Percentiles rank a stretch among this genome's conserved stretches.
phyloP scores from a whole-genome alignment of 106 monocot genomes.

The Apostasia shenzhenica region DNA sequence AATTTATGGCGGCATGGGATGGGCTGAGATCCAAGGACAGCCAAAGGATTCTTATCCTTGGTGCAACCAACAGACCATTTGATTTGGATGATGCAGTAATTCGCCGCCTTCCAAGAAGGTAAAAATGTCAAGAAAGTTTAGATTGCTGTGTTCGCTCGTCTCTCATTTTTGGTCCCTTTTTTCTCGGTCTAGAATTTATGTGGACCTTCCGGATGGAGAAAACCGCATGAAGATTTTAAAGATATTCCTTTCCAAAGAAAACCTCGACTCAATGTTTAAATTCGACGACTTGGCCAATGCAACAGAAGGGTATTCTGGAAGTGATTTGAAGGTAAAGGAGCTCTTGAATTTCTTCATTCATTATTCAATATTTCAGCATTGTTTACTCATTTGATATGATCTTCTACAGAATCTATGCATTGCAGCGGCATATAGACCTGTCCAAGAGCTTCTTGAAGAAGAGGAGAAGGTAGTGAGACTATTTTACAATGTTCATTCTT shows the following conservation, averaged over 20 bases:
- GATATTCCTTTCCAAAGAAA: constrained; percentile 76
- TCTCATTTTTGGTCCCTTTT: neutral
- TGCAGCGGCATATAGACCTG: constrained; percentile 95
- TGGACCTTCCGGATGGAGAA: constrained; percentile 81
- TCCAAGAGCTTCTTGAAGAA: constrained; percentile 91
- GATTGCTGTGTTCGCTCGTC: neutral
- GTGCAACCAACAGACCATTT: constrained; percentile 98
- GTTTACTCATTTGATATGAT: constrained; percentile 2
- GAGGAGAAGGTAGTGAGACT: constrained; percentile 57
- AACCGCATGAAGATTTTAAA: constrained; percentile 77
- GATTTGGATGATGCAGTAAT: constrained; percentile 99
- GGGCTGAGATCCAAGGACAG: constrained; percentile 87
- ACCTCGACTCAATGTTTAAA: constrained; percentile 54
- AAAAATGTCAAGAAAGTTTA: neutral
- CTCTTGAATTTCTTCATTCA: neutral
- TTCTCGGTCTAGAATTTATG: constrained; percentile 59
- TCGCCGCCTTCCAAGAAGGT: constrained; percentile 97
- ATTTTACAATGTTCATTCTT: neutral
- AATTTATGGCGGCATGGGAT: constrained; percentile 99
- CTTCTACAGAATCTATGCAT: constrained; percentile 80
- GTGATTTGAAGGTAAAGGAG: constrained; percentile 77
- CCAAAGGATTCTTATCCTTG: constrained; percentile 90
- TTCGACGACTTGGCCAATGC: constrained; percentile 78
- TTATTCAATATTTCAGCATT: neutral
- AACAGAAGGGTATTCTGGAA: constrained; percentile 99